Base-by-base conservation (phyloP, 1,284 basidiomycete species). In the Austroboletus olivaceoglutinosus region DNA sequence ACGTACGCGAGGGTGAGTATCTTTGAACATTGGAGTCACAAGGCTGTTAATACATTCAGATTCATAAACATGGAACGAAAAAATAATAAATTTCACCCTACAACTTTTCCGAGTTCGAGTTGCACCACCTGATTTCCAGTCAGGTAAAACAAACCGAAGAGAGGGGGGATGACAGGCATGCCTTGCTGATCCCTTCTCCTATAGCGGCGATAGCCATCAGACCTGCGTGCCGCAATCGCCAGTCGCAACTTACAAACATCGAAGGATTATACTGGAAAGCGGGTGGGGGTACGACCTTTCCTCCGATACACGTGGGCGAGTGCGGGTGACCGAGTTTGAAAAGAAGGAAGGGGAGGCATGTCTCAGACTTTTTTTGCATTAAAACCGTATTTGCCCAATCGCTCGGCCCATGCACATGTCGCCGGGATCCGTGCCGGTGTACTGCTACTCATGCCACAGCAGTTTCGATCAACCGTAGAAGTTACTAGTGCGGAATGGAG, bases 161-260 rank as follows among this genome's bases (percentile, higher is more conserved):
- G 53, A 30, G 21, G 18, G 10, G 7, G 18, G 4, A 9, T 15
- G 25, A 23, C 4, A 29, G 34, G 50, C 56, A 27, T 48, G 83
- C 82, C 71, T 81, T 83, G 40, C 77, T 81, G 0, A 86, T 89
- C 1, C 86, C 89, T 67, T 91, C 89, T 0, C 80, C 87, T 52
- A 90, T 85, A 0, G 85, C 79, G 1, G 86, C 86, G 48, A 91
- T 85, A 0, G 88, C 87, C 80, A 91, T 88, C 18, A 93, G 70
- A 7, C 86, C 89, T 0, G 88, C 87, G 59, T 93, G 90, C 37
- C 90, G 75, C 30, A 83, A 77, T 44, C 87, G 75, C 91, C 91
- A 94, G 65, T 93, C 89, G 51, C 83, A 86, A 46, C 76, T 82
- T 0, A 78, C 79, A 43, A 94, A 75, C 82, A 93, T 88, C 0